These are phyloP conservation scores for Lepidium campestre DNA, from an alignment of 441 rosid genomes.

Conservation along the genomic window DNA sequence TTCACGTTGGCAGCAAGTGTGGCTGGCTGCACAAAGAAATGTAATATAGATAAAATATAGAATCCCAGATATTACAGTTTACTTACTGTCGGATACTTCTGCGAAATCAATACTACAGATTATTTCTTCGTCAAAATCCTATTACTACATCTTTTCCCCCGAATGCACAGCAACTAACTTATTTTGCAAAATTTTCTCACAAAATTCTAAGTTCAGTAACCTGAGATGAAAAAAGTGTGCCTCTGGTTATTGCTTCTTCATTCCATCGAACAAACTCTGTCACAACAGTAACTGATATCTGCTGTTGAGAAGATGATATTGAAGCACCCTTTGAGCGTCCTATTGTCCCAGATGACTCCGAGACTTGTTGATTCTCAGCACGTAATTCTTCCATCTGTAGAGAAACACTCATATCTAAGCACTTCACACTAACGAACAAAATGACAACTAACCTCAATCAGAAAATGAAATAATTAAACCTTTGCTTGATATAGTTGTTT, in stretches of 20 bases:
- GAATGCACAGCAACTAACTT: slow-evolving; percentile 1
- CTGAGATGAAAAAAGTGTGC: slow-evolving; percentile 85
- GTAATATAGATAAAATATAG: slow-evolving; percentile 5
- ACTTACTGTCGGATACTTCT: not conserved
- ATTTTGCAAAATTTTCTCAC: not conserved
- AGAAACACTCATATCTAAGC: slow-evolving; percentile 23
- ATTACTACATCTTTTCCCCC: not conserved
- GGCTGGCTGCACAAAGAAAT: slow-evolving; percentile 60
- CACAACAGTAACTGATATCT: slow-evolving; percentile 95
- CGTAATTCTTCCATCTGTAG: slow-evolving; percentile 87
- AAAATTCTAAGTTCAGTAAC: slow-evolving; percentile 28
- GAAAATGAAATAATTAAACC: slow-evolving; percentile 38
- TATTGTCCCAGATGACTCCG: slow-evolving; percentile 84
- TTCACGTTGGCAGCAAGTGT: slow-evolving; percentile 81
- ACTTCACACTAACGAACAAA: slow-evolving; percentile 10
- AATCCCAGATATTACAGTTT: not conserved
- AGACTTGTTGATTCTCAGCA: slow-evolving; percentile 70
- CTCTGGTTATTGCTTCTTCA: slow-evolving; percentile 97
- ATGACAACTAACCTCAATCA: slow-evolving; percentile 7
- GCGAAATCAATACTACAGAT: not conserved
- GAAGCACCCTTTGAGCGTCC: slow-evolving; percentile 96
- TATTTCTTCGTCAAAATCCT: not conserved
- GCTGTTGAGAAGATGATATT: slow-evolving; percentile 73
- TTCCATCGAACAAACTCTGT: slow-evolving; percentile 98
- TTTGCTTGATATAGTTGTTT: slow-evolving; percentile 84